Base-by-base conservation (phyloP, 2,329 filamentous ascomycete genomes). In the Arthroderma uncinatum region DNA sequence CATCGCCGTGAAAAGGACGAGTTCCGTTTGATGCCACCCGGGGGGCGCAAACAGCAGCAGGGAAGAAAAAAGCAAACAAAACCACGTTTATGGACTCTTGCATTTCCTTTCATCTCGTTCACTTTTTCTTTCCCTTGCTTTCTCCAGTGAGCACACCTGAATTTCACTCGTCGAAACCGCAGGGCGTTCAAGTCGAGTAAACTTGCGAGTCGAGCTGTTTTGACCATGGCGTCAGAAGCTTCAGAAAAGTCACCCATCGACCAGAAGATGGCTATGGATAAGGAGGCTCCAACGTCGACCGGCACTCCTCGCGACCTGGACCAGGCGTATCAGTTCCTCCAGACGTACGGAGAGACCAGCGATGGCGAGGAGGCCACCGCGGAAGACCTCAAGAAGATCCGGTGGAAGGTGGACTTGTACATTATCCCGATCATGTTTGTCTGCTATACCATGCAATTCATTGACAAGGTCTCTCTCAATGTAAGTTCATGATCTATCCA, bases 391-490 rank as follows among this genome's bases (percentile, higher is more conserved):
- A 66, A 68, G 57, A 59, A 58, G 25, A 63, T 72, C 6, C 62
- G 71, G 28, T 65, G 69, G 39, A 72, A 71, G 60, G 67, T 71
- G 54, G 70, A 72, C 53, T 66, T 67, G 61, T 69, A 68, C 59
- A 66, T 82, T 30, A 75, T 84, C 67, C 82, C 76, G 2, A 59
- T 76, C 58, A 74, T 78, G 72, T 79, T 69, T 57, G 73, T 62
- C 63, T 79, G 74, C 0, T 84, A 84, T 63, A 76, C 79, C n/a
- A 69, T 83, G 4, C 81, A 84, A 59, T 84, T 79, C 61, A 71
- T 82, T 1, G 82, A 85, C 68, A 84, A 85, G 65, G 79, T 56
- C 40, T 78, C 78, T 0, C 59, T 69, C 44, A 67, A 66, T 67
- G 59, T 77, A 76, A 23, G 23, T n/a, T 83, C 83, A 62, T 71